Conservation (phyloP, 164 flowering plant species). For the Akebia trifoliata region DNA sequence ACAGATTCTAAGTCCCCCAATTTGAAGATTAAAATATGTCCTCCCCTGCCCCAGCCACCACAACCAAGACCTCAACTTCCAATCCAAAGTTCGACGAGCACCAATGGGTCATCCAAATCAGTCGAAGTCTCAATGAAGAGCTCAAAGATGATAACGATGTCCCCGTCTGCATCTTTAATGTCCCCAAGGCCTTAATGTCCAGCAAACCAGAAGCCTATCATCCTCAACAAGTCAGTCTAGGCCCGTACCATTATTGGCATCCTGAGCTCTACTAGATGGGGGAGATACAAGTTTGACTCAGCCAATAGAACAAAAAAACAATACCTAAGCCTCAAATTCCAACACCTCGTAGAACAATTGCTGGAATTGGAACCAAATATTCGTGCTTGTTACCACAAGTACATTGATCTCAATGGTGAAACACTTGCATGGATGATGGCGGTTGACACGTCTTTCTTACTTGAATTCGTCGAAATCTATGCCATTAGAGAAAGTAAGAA, state of each 20-base stretch:
- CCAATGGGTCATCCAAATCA: no score
- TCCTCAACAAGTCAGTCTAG: slow-evolving; percentile 9
- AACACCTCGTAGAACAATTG: slow-evolving; percentile 5
- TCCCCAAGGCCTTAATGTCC: slow-evolving; percentile 4
- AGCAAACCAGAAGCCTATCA: slow-evolving; percentile 5
- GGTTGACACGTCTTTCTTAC: slow-evolving; percentile 25
- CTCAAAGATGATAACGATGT: no score
- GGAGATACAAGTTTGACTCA: slow-evolving; percentile 9
- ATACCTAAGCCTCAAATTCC: slow-evolving; percentile 10
- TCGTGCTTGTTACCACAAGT: slow-evolving; percentile 17
- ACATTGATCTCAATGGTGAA: slow-evolving; percentile 16
- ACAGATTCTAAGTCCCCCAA: no score
- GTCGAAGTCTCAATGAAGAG: no score
- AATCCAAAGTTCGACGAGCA: no score
- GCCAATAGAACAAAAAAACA: slow-evolving; percentile 9
- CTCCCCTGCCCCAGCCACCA: no score
- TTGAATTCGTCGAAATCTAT: slow-evolving; percentile 19
- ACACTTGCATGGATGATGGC: slow-evolving; percentile 25
- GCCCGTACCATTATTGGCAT: slow-evolving; percentile 11
- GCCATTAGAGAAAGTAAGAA: slow-evolving; percentile 10
- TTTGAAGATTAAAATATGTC: no score
- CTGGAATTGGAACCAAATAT: slow-evolving; percentile 16
- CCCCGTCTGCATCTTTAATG: no score
- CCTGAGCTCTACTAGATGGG: slow-evolving; percentile 7
- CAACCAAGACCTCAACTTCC: no score